Conservation (phyloP, 2,329 filamentous ascomycete genomes). For the Colletotrichum eleusines region DNA sequence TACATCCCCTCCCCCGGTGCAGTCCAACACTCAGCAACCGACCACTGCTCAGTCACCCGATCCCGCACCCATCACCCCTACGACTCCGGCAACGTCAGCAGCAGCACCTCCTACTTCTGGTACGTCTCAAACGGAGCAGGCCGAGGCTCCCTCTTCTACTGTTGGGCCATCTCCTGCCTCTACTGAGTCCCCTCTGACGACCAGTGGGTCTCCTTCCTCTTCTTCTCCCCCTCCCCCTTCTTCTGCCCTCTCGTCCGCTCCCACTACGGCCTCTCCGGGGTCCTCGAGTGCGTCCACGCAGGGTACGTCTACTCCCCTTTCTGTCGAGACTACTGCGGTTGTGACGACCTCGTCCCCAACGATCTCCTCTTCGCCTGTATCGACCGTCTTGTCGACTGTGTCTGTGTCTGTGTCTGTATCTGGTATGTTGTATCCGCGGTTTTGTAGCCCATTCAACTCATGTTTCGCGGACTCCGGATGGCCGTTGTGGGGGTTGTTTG, state of each 20-base stretch:
- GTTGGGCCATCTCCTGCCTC: constrained; percentile 48
- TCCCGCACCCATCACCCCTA: constrained; percentile 38
- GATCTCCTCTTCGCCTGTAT: constrained; percentile 26
- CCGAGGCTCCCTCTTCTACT: constrained; percentile 45
- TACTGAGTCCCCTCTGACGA: constrained; percentile 40
- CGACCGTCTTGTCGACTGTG: not conserved
- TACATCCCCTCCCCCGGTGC: constrained; percentile 31
- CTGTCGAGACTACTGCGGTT: constrained; percentile 39
- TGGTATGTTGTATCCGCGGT: constrained; percentile 38
- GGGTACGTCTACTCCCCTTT: constrained; percentile 44
- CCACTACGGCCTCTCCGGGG: constrained; percentile 39
- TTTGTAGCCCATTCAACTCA: constrained; percentile 34
- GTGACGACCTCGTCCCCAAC: constrained; percentile 40
- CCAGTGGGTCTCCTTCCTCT: constrained; percentile 43
- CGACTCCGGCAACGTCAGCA: constrained; percentile 47
- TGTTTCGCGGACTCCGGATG: constrained; percentile 14
- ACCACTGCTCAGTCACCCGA: constrained; percentile 33
- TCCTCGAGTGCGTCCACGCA: constrained; percentile 41
- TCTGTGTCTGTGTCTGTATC: constrained; percentile 32
- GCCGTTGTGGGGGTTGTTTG: not conserved
- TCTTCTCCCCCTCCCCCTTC: constrained; percentile 46
- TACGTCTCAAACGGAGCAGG: constrained; percentile 42
- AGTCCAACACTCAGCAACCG: constrained; percentile 36
- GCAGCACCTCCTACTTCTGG: constrained; percentile 49
- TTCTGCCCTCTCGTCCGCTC: constrained; percentile 46